A percentile compares a stretch with the other conserved stretches of the same genome.
Conservation (phyloP, 495 filamentous ascomycete species). For the Astrocystis sublimbata region DNA sequence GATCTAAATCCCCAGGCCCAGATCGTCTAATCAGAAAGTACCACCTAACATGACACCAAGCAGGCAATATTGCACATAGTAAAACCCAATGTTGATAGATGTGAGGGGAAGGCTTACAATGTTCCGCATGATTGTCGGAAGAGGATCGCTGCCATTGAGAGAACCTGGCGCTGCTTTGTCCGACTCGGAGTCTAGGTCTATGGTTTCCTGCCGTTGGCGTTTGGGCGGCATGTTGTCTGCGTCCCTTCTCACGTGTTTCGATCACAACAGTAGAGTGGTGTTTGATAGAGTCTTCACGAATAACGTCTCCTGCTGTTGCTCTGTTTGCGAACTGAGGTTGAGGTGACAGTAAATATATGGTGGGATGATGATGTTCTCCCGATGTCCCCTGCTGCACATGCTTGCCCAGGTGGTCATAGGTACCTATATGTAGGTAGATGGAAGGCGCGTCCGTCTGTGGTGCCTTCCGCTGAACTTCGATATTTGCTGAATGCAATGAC, state of each 20-base stretch:
- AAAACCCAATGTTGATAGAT: background rate
- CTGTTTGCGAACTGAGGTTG: background rate
- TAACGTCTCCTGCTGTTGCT: background rate
- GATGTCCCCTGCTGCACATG: no score
- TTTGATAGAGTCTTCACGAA: background rate
- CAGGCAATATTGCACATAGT: background rate
- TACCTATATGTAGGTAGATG: no score
- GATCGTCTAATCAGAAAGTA: background rate
- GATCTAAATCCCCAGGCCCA: background rate
- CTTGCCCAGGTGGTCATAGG: no score
- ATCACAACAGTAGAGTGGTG: background rate
- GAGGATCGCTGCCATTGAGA: constrained; percentile 1
- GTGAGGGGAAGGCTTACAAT: background rate
- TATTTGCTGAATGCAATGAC: no score
- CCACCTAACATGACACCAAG: background rate
- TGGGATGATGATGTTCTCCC: background rate
- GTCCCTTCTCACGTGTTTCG: background rate
- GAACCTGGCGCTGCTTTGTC: background rate
- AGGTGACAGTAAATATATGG: background rate
- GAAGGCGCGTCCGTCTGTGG: no score
- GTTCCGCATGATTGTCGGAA: constrained; percentile 5
- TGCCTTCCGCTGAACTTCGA: no score
- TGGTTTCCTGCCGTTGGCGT: background rate
- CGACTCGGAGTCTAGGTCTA: constrained; percentile 1
- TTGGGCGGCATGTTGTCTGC: constrained; percentile 10